Evolutionary conservation across 805 yeast genomes (phyloP).

Genomic region (Nakazawaea siamensis): DNA sequence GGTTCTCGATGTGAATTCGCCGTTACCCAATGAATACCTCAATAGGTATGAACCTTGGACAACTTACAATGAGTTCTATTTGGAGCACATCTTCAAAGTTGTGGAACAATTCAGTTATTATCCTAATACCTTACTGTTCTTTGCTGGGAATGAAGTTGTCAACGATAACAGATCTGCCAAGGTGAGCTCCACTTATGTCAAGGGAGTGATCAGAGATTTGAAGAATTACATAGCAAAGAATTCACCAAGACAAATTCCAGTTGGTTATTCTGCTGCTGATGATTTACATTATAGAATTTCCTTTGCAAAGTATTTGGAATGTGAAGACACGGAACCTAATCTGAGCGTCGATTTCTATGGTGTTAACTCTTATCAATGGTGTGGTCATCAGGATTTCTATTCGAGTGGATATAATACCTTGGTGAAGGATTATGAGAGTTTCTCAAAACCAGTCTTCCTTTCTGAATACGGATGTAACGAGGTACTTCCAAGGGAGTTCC

Average conservation of each 20-base stretch:
- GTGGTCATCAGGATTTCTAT: conserved; percentile 78
- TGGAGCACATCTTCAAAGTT: conserved; percentile 69
- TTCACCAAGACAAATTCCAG: conserved; percentile 64
- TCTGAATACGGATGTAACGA: conserved; percentile 91
- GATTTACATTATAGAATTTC: conserved; percentile 72
- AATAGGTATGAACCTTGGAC: conserved; percentile 94
- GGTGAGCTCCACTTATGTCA: conserved; percentile 65
- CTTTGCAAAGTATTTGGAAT: conserved; percentile 72
- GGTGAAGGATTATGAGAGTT: conserved; percentile 61
- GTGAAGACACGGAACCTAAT: conserved; percentile 37
- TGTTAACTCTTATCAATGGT: conserved; percentile 77
- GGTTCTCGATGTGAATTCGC: conserved; percentile 87
- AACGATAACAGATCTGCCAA: conserved; percentile 71
- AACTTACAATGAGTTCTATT: conserved; percentile 61
- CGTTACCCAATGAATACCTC: conserved; percentile 66
- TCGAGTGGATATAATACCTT: conserved; percentile 70
- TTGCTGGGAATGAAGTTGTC: conserved; percentile 87
- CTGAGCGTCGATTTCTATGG: conserved; percentile 71
- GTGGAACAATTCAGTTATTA: conserved; percentile 76
- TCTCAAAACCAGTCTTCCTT: conserved; percentile 71
- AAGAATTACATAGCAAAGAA: conserved; percentile 58
- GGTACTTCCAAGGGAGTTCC: conserved; percentile 69
- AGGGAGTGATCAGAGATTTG: conserved; percentile 75
- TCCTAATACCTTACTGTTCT: conserved; percentile 84
- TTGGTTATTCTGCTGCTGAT: conserved; percentile 96